These are phyloP conservation scores for Populus ilicifolia DNA, from an alignment of 345 rosid species.

Conservation along the genomic window DNA sequence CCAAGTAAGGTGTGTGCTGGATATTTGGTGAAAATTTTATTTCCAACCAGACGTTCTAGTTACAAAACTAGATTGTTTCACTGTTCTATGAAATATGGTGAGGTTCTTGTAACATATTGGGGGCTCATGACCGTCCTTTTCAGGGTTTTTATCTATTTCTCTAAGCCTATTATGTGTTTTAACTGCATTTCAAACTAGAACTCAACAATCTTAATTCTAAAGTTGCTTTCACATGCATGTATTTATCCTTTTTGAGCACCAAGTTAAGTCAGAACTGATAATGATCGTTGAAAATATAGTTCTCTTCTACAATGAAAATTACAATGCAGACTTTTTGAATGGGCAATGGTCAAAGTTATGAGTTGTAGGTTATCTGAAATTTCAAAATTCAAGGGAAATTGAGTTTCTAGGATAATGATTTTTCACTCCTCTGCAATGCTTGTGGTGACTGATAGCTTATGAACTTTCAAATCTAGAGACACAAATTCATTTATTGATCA, in stretches of 20 bases:
- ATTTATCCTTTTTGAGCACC: neutral
- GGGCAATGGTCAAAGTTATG: neutral
- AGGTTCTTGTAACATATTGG: neutral
- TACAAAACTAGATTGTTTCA: neutral
- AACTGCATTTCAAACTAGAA: neutral
- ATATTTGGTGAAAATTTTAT: conserved; percentile 9
- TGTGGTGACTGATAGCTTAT: neutral
- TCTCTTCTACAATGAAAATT: neutral
- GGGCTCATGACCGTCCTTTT: neutral
- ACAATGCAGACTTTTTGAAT: neutral
- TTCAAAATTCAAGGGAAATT: neutral
- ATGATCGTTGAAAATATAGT: neutral
- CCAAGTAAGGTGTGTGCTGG: conserved; percentile 78
- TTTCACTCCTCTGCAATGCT: neutral
- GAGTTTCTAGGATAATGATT: neutral
- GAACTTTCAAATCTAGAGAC: neutral
- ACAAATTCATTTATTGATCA: neutral
- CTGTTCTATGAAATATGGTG: neutral
- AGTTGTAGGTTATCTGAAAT: neutral
- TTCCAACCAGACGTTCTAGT: neutral
- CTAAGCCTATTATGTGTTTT: neutral
- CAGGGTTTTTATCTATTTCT: neutral
- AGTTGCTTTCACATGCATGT: neutral
- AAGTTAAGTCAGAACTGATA: neutral
- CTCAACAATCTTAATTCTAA: neutral